These are phyloP conservation scores for Phallus indusiatus DNA, from an alignment of 768 basidiomycete species.

Conservation along the genomic window DNA sequence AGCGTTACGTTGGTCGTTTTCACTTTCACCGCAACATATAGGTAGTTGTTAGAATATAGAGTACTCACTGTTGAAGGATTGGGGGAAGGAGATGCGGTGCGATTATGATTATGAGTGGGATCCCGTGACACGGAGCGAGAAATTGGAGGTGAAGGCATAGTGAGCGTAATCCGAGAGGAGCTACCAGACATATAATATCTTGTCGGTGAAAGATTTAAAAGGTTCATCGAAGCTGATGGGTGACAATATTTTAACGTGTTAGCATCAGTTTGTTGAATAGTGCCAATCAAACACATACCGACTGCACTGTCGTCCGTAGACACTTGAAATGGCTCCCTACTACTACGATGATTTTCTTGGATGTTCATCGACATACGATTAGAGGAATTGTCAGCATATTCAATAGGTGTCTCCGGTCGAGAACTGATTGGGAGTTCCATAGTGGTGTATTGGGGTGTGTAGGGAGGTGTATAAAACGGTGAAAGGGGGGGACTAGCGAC, in stretches of 20 bases:
- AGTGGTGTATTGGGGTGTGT: background rate
- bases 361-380: background rate
- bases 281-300: background rate
- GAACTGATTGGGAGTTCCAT: background rate
- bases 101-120: background rate
- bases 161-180: background rate
- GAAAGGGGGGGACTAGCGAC: constrained; percentile 2
- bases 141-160: background rate
- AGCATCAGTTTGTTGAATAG: background rate
- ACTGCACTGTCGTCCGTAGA: background rate
- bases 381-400: background rate
- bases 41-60: too few relatives aligned
- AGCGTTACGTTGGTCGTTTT: background rate
- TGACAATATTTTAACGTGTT: background rate
- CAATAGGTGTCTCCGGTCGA: constrained; percentile 4
- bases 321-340: background rate
- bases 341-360: background rate
- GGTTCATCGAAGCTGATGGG: background rate
- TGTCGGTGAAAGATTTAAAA: background rate
- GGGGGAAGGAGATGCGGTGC: background rate
- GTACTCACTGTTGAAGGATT: background rate
- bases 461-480: constrained; percentile 6
- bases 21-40: too few relatives aligned
- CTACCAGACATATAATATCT: background rate
- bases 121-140: constrained; percentile 7